A percentile compares a stretch with the other conserved stretches of the same genome.
These are phyloP conservation scores for Mycena amicta DNA, from an alignment of 768 basidiomycete genomes.

Conservation along the genomic window DNA sequence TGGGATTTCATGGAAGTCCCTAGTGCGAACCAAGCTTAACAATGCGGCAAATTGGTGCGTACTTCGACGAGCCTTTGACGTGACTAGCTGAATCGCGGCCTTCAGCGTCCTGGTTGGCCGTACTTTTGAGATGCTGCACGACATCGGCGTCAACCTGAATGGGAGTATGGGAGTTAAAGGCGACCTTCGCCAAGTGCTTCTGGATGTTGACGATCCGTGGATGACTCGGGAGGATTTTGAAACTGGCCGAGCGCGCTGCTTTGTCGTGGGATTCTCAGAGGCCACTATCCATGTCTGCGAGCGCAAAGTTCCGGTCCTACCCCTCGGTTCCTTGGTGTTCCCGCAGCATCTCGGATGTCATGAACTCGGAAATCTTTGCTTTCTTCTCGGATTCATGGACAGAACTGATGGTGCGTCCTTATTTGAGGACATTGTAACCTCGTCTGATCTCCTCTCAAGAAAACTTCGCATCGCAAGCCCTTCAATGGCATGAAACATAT, in stretches of 20 bases:
- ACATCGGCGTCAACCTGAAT: background rate
- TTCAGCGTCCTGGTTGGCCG: background rate
- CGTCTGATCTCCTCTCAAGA: background rate
- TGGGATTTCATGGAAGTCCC: background rate
- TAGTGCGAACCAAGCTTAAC: background rate
- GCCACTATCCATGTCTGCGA: background rate
- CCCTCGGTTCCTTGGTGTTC: background rate
- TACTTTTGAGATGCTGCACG: background rate
- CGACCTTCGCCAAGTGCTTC: background rate
- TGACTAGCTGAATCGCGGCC: background rate
- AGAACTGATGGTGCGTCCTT: background rate
- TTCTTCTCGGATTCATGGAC: background rate
- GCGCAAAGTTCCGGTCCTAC: background rate
- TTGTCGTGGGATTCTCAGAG: background rate
- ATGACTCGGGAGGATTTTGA: background rate
- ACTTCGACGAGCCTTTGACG: background rate
- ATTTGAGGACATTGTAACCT: background rate
- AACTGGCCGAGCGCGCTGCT: background rate
- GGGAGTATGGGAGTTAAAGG: background rate
- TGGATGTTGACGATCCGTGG: background rate
- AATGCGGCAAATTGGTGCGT: conserved; percentile 3
- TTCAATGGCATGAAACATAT: conserved; percentile 11
- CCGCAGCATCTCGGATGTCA: background rate
- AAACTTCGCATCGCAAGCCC: background rate
- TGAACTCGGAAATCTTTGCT: background rate